Base-by-base conservation (phyloP, 2,329 filamentous ascomycete genomes). In the Xylaria sp. region DNA sequence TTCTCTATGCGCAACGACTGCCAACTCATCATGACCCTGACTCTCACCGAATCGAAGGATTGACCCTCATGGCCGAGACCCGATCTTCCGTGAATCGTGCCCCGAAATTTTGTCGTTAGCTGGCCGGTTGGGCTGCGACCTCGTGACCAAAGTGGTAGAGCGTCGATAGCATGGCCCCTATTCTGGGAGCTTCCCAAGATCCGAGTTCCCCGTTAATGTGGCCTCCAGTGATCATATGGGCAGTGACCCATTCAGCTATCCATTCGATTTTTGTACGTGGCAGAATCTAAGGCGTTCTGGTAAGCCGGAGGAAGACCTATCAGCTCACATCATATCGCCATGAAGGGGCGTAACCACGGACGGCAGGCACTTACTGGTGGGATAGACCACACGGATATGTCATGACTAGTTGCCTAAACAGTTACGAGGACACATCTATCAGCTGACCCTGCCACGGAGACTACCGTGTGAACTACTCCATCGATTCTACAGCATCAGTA, bases 21-120 rank as follows among this genome's bases (percentile, higher is more conserved):
- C 64, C 67, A 66, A 51, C 67, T 46, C 56, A 72, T 64, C 70
- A 72, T 44, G 17, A 63, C 38, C n/a, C 68, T 36, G 36, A 65
- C 51, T 61, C 61, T 68, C 59, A 72, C 64, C 67, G 66, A 66
- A 64, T 17, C 59, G 38, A 49, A 53, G 53, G 56, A 46, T 57
- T 23, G 42, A 48, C 20, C 36, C 13, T 62, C n/a, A 28, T 51
- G 48, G 60, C 23, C 54, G 57, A 56, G 60, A 38, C 60, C 60
- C 13, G 31, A 33, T n/a, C 48, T 36, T 56, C 51, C 49, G 51
- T 61, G 33, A 67, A 67, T 67, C 58, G 65, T 51, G 28, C 7
- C 31, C 38, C 48, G 26, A 53, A 63, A 48, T 46, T 20, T 57
- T 33, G 20, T 31, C 26, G 40, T 46, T 62, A 49, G 65, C 56